Conservation (phyloP, 1,139 yeast species). For the Debaryomyces sp. region DNA sequence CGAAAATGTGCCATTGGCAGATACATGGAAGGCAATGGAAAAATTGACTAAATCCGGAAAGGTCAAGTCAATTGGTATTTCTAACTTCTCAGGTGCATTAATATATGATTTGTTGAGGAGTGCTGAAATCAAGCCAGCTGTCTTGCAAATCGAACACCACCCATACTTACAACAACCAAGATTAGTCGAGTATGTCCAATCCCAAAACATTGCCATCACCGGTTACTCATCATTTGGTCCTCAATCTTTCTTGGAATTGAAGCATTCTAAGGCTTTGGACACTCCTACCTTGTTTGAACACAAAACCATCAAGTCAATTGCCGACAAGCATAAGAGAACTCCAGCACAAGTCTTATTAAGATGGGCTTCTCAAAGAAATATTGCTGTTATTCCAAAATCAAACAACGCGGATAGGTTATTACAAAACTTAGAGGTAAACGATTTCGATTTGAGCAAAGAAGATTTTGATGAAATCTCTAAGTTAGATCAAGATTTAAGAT, state of each 20-base stretch:
- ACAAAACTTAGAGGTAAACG: constrained; percentile 58
- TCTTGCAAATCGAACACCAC: constrained; percentile 88
- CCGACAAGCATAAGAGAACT: constrained; percentile 52
- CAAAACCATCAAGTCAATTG: constrained; percentile 53
- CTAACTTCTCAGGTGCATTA: constrained; percentile 75
- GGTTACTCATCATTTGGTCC: constrained; percentile 90
- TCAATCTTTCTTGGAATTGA: constrained; percentile 65
- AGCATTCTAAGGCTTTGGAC: constrained; percentile 52
- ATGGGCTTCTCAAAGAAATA: constrained; percentile 78
- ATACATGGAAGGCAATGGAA: constrained; percentile 83
- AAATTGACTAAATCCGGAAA: constrained; percentile 58
- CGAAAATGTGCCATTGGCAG: constrained; percentile 71
- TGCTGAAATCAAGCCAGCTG: constrained; percentile 75
- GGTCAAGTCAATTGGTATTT: constrained; percentile 77
- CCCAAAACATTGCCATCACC: constrained; percentile 66
- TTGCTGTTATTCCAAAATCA: constrained; percentile 78
- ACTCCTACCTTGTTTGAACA: constrained; percentile 61
- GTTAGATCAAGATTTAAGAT: constrained; percentile 72
- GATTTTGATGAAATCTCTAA: constrained; percentile 55
- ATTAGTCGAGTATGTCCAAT: constrained; percentile 64
- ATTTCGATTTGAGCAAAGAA: constrained; percentile 53
- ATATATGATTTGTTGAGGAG: constrained; percentile 74
- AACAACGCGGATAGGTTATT: constrained; percentile 61
- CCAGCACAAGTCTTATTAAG: constrained; percentile 71
- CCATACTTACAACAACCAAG: constrained; percentile 83